phyloP scores from a whole-genome alignment of 1,284 basidiomycete species.

The Microbotryum silenes-acaulis region DNA sequence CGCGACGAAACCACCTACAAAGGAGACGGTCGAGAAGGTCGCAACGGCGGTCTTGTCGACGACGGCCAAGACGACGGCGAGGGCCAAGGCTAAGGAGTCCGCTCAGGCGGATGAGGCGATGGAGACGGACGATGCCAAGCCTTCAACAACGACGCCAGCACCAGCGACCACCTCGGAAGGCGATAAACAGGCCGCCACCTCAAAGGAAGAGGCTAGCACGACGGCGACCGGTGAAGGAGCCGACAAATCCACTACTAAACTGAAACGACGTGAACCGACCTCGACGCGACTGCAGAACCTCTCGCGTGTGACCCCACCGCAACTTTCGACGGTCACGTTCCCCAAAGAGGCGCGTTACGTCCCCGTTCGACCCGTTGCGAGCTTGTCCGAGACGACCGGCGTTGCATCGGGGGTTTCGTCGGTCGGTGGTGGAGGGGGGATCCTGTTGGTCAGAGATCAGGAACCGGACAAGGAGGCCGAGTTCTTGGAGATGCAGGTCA shows the following conservation, averaged over 20 bases:
- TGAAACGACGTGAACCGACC: slow-evolving; percentile 61
- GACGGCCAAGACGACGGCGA: slow-evolving; percentile 84
- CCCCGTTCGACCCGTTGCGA: slow-evolving; percentile 70
- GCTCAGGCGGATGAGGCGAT: slow-evolving; percentile 60
- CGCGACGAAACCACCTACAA: slow-evolving; percentile 74
- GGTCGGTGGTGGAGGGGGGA: slow-evolving; percentile 66
- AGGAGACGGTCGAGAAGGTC: slow-evolving; percentile 80
- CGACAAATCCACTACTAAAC: slow-evolving; percentile 31
- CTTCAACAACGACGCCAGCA: slow-evolving; percentile 16
- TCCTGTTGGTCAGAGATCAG: slow-evolving; percentile 66
- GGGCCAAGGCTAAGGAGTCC: slow-evolving; percentile 65
- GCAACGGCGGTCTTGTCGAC: slow-evolving; percentile 89
- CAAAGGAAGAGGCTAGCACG: too few relatives aligned
- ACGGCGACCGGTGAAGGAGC: slow-evolving; percentile 20
- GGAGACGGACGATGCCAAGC: slow-evolving; percentile 51
- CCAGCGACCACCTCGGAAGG: slow-evolving; percentile 43
- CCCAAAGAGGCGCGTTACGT: slow-evolving; percentile 69
- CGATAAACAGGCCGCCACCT: too few relatives aligned
- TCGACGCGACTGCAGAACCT: slow-evolving; percentile 78
- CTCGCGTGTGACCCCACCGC: slow-evolving; percentile 84
- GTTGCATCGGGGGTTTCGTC: slow-evolving; percentile 12
- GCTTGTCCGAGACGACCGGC: slow-evolving; percentile 10
- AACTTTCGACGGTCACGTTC: slow-evolving; percentile 77
- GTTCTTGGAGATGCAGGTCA: slow-evolving; percentile 56
- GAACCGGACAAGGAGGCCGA: slow-evolving; percentile 59